phyloP scores from a whole-genome alignment of 2,329 filamentous ascomycete genomes.

The Cladosporium sp. region DNA sequence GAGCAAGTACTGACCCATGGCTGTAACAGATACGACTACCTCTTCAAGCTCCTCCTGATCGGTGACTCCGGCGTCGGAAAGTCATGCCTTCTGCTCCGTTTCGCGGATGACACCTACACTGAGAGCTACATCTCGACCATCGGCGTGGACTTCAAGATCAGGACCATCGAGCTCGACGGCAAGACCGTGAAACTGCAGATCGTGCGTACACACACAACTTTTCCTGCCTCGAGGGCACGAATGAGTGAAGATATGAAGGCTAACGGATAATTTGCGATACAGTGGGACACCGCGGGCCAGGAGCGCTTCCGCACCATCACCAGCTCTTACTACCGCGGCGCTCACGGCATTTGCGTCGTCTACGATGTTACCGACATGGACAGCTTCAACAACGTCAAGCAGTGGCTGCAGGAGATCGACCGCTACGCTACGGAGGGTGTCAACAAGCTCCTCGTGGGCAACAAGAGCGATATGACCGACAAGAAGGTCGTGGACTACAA shows the following conservation, averaged over 20 bases:
- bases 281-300: constrained; percentile 99
- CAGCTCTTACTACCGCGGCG: constrained; percentile 98
- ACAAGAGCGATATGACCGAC: constrained; percentile 99
- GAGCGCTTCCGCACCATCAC: constrained; percentile 99
- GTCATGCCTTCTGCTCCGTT: constrained; percentile 95
- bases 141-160: constrained; percentile 99
- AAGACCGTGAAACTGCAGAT: constrained; percentile 99
- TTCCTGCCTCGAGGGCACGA: not conserved
- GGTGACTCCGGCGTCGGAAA: constrained; percentile 99
- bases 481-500: constrained; percentile 99
- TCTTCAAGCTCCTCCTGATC: constrained; percentile 99
- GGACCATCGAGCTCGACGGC: constrained; percentile 97
- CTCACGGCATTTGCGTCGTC: constrained; percentile 98
- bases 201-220: constrained; percentile 68
- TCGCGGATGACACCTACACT: constrained; percentile 98
- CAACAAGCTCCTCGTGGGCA: constrained; percentile 98
- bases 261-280: constrained; percentile 18
- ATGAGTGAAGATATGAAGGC: no score
- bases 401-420: constrained; percentile 99
- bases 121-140: constrained; percentile 99
- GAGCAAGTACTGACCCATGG: constrained; percentile 3
- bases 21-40: constrained; percentile 89
- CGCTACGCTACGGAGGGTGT: constrained; percentile 98
- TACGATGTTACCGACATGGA: constrained; percentile 99
- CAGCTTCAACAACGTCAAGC: constrained; percentile 99